A percentile compares a stretch with the other conserved stretches of the same genome.
These are phyloP conservation scores for Vickermania spadyakhi DNA, from an alignment of 208 protist species.

Conservation along the genomic window DNA sequence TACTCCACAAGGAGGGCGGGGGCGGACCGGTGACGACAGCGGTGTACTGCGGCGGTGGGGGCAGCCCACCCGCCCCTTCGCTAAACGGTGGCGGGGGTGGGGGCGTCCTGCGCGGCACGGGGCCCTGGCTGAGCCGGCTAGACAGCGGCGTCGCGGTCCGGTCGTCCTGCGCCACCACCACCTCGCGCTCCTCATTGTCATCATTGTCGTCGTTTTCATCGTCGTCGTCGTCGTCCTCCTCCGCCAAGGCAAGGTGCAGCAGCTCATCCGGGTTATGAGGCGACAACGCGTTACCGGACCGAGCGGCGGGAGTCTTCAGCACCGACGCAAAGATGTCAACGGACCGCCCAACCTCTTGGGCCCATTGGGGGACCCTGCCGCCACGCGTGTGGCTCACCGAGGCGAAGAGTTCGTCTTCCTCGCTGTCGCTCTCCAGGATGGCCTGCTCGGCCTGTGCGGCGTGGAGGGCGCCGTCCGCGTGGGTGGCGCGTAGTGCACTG, in stretches of 20 bases:
- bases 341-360: slow-evolving; percentile 15
- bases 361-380: slow-evolving; percentile 3
- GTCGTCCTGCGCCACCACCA: too few species aligned
- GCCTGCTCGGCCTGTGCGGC: neutral
- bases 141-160: too few species aligned
- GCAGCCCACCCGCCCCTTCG: too few species aligned
- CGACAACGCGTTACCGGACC: neutral
- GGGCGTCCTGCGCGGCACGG: too few species aligned
- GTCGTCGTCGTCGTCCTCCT: slow-evolving; percentile 4
- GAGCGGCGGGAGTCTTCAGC: neutral
- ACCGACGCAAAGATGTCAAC: slow-evolving; percentile 24
- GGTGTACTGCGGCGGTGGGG: neutral
- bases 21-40: neutral
- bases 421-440: neutral
- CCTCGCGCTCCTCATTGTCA: neutral
- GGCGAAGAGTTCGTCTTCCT: slow-evolving; percentile 3
- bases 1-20: neutral
- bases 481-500: too few species aligned
- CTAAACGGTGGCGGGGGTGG: too few species aligned
- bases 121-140: too few species aligned
- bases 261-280: neutral
- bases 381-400: neutral
- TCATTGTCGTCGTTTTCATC: slow-evolving; percentile 5
- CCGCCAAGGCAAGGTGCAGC: slow-evolving; percentile 10
- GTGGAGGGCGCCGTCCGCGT: too few species aligned